Percentiles rank a stretch among this genome's conserved stretches.
Conservation (phyloP, 352 stramenopile genomes). For the Albugo candida region DNA sequence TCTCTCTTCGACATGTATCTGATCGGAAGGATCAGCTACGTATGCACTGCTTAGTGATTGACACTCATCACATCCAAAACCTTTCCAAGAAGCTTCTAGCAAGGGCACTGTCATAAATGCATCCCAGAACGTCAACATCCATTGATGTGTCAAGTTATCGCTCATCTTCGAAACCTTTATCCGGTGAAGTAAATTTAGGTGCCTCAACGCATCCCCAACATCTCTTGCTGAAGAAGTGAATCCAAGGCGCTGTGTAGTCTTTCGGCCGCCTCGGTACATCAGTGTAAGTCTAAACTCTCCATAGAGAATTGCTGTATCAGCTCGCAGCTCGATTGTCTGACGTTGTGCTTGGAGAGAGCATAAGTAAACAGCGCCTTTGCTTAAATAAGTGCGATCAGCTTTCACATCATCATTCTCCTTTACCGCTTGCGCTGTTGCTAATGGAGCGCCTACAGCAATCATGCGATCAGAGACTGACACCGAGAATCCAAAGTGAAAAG, state of each 20-base stretch:
- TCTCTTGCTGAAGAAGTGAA: conserved; percentile 35
- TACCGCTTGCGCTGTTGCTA: conserved; percentile 54
- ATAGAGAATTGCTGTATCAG: conserved; percentile 29
- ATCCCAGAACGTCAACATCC: conserved; percentile 68
- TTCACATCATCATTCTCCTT: conserved; percentile 31
- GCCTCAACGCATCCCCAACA: conserved; percentile 48
- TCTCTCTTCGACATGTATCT: conserved; percentile 32
- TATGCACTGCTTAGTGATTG: conserved; percentile 51
- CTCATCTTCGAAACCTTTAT: conserved; percentile 75
- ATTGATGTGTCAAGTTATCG: conserved; percentile 63
- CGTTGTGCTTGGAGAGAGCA: conserved; percentile 62
- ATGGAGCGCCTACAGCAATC: conserved; percentile 79
- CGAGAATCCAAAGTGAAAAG: conserved; percentile 73
- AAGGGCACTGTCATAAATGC: conserved; percentile 39
- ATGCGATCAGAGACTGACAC: conserved; percentile 70
- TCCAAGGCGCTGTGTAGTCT: conserved; percentile 34
- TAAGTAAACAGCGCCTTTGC: conserved; percentile 48
- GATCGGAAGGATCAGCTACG: conserved; percentile 22
- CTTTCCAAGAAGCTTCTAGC: conserved; percentile 38
- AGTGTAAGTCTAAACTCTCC: conserved; percentile 63
- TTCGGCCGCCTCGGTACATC: conserved; percentile 30
- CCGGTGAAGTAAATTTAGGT: conserved; percentile 34
- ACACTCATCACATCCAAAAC: conserved; percentile 42
- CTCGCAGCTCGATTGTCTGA: conserved; percentile 34
- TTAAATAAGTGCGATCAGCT: conserved; percentile 43